Evolutionary conservation across 495 filamentous ascomycete species (phyloP), one percentile per base, ranked within the genome.

Genomic region (Aspergillus taichungensis): DNA sequence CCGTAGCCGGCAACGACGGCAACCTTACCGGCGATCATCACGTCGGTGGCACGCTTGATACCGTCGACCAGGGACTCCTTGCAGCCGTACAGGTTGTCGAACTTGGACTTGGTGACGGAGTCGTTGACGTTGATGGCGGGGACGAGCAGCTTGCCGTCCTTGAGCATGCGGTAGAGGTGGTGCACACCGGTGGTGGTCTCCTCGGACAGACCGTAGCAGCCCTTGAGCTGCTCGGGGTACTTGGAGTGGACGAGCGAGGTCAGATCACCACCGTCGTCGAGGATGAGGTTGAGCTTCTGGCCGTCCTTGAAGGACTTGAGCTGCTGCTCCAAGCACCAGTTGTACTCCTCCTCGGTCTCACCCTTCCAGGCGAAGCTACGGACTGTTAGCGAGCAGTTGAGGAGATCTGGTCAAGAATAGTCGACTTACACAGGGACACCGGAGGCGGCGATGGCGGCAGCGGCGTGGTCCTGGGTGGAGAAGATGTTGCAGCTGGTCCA

Each of bases 41-140:
- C 92, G 77, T 98, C 92, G 63, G 92, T 98, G 46, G 92, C 92
- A 74, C 92, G 91, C 85, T 97, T 98, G 81, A 98, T 98, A 71
- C 92, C 92, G 69, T 98, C 92, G 52, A 98, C 84, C 61, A 98
- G 82, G 47, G 92, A 96, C 77, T 98, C 92, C 64, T 88, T 84
- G 87, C 92, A 98, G 55, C 94, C 94, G 79, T 97, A 98, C 46
- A 97, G 77, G 79, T 98, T 98, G 80, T 98, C 92, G 68, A 98
- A 98, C 78, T 98, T 98, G 73, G 88, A 95, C 84, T 97, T 96
- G 67, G 92, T 95, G 62, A 96, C 90, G 49, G 85, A 87, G 79
- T 96, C 90, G 76, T 98, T 98, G 76, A 98, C 92, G 72, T 98
- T 98, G 82, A 98, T 90, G 66, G 94, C 80, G 47, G 92, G 92